These are phyloP conservation scores for Bathelium albidoporum DNA, from an alignment of 495 filamentous ascomycete species.

Conservation along the genomic window DNA sequence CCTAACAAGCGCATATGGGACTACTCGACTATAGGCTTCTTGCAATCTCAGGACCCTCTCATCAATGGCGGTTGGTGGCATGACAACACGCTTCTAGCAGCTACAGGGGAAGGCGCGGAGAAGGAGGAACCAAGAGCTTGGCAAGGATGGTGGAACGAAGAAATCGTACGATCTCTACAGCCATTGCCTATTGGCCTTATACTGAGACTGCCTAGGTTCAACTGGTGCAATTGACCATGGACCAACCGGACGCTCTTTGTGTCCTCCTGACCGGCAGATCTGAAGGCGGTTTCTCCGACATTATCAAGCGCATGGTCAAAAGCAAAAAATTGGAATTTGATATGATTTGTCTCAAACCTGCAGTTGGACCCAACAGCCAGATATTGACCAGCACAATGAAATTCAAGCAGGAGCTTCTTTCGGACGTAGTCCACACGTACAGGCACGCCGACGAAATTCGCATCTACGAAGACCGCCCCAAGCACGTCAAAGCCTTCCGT, in stretches of 20 bases:
- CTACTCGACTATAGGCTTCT: constrained; percentile 56
- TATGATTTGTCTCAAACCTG: constrained; percentile 79
- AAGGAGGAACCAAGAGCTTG: constrained; percentile 75
- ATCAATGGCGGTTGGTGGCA: constrained; percentile 96
- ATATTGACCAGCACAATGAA: constrained; percentile 66
- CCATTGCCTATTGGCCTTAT: not conserved
- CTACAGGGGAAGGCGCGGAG: constrained; percentile 75
- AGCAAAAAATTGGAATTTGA: constrained; percentile 80
- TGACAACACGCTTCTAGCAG: constrained; percentile 70
- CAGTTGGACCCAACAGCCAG: constrained; percentile 65
- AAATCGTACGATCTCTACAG: constrained; percentile 45
- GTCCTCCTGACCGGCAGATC: constrained; percentile 84
- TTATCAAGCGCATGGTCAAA: constrained; percentile 73
- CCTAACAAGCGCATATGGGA: constrained; percentile 89
- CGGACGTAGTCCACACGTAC: constrained; percentile 75
- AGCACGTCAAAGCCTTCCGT: constrained; percentile 68
- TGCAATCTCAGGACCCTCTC: constrained; percentile 67
- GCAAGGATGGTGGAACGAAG: constrained; percentile 97
- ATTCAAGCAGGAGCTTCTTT: constrained; percentile 80
- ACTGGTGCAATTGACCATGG: constrained; percentile 68
- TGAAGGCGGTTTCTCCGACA: constrained; percentile 61
- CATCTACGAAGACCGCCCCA: constrained; percentile 55
- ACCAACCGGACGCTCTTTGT: constrained; percentile 77
- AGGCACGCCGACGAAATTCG: constrained; percentile 68
- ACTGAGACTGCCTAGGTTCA: constrained; percentile 42